These are phyloP conservation scores for Stagonosporopsis rhizophila DNA, from an alignment of 2,329 filamentous ascomycete species.

Conservation along the genomic window DNA sequence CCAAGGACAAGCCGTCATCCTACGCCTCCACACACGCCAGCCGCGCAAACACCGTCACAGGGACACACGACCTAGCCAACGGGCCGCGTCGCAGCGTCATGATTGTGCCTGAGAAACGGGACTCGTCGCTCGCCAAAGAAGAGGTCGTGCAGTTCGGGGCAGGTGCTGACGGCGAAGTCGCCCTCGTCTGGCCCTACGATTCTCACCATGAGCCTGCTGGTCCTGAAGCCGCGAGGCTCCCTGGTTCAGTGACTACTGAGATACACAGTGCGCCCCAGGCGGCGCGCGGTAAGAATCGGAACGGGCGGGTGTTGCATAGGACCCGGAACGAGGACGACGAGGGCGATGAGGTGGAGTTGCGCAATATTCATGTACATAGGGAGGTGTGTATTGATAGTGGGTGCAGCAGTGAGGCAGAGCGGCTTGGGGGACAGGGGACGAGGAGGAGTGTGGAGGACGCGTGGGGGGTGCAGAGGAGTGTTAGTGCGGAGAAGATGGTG, in stretches of 20 bases:
- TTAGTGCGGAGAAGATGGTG: slow-evolving; percentile 20
- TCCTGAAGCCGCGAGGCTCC: neutral
- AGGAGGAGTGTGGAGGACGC: slow-evolving; percentile 1
- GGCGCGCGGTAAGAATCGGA: neutral
- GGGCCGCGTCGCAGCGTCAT: too few relatives aligned
- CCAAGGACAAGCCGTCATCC: slow-evolving; percentile 25
- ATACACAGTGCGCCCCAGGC: neutral
- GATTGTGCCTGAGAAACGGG: neutral
- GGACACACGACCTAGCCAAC: too few relatives aligned
- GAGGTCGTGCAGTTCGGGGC: too few relatives aligned
- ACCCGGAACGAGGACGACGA: neutral
- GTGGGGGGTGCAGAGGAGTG: slow-evolving; percentile 5
- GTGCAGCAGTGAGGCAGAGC: neutral
- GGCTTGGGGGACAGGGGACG: slow-evolving; percentile 7
- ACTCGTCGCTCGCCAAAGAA: too few relatives aligned
- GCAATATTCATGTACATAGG: slow-evolving; percentile 23
- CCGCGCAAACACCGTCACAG: neutral
- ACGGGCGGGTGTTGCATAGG: neutral
- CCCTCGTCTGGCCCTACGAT: neutral
- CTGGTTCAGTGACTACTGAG: slow-evolving; percentile 18
- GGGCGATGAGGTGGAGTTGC: slow-evolving; percentile 27
- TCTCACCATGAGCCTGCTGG: too few relatives aligned
- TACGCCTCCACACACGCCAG: neutral
- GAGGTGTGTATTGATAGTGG: slow-evolving; percentile 4
- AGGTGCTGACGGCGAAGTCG: too few relatives aligned